These are phyloP conservation scores for Diaporthe helianthi DNA, from an alignment of 2,329 filamentous ascomycete genomes.

Conservation along the genomic window DNA sequence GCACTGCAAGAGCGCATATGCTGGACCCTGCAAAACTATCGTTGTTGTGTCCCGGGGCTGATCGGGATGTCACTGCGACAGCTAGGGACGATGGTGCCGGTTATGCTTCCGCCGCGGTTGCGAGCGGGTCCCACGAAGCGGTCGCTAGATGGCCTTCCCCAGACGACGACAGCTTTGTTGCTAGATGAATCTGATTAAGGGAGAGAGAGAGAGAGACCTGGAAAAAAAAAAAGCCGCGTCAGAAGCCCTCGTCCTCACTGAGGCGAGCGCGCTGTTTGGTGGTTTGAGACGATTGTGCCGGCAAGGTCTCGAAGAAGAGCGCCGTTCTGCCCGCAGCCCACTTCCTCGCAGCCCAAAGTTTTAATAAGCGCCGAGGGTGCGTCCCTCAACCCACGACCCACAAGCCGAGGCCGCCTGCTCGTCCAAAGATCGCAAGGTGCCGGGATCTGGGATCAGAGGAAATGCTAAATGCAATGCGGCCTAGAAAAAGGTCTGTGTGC, in stretches of 20 bases:
- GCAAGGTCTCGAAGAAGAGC: conserved; percentile 19
- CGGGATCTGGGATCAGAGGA: conserved; percentile 10
- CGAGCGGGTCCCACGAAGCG: not conserved
- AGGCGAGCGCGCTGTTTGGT: conserved; percentile 2
- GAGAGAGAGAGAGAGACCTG: not conserved
- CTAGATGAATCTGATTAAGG: not conserved
- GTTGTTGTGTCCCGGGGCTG: not conserved
- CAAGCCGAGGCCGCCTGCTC: conserved; percentile 17
- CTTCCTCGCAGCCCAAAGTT: conserved; percentile 13
- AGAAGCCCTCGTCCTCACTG: not conserved
- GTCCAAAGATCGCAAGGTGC: conserved; percentile 21
- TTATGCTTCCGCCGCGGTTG: not conserved
- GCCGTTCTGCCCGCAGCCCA: conserved; percentile 14
- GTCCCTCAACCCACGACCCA: conserved; percentile 13
- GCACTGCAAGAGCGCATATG: not conserved
- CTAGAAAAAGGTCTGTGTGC: conserved; percentile 23
- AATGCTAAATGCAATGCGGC: conserved; percentile 21
- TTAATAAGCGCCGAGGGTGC: conserved; percentile 22
- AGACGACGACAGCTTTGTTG: not conserved
- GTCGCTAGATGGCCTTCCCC: not conserved
- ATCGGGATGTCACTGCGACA: conserved; percentile 30
- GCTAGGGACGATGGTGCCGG: conserved; percentile 7
- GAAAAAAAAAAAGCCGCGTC: not conserved
- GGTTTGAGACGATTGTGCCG: conserved; percentile 7
- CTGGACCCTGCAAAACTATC: conserved; percentile 3